A percentile compares a stretch with the other conserved stretches of the same genome.
These are phyloP conservation scores for Helianthus tuberosus DNA, from an alignment of 129 eudicot species.

Conservation along the genomic window DNA sequence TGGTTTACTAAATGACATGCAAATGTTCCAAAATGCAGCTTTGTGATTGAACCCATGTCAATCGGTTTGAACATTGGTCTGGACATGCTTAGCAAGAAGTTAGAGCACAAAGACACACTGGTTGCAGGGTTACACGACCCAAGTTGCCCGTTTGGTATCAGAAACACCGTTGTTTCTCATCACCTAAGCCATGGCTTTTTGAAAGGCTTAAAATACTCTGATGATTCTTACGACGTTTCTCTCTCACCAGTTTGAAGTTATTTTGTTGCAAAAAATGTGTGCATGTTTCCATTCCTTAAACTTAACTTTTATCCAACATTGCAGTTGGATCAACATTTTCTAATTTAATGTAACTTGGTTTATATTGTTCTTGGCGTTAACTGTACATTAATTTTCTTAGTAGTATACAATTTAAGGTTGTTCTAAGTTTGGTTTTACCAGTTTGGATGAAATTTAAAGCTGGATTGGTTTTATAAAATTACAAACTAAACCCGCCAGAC, in stretches of 20 bases:
- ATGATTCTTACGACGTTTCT: conserved; percentile 59
- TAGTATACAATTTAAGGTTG: neutral
- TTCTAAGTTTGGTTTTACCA: neutral
- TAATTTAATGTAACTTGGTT: conserved; percentile 24
- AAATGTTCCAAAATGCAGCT: conserved; percentile 52
- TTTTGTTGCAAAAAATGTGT: neutral
- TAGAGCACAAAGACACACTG: conserved; percentile 22
- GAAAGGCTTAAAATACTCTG: conserved; percentile 65
- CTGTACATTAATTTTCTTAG: conserved; percentile 5
- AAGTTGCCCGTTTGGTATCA: conserved; percentile 50
- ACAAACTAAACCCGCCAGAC: too few species aligned
- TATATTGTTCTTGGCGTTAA: neutral
- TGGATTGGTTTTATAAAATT: too few species aligned
- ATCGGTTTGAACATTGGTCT: conserved; percentile 76
- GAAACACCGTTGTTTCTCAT: conserved; percentile 41
- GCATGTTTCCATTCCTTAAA: neutral
- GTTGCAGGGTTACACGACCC: conserved; percentile 33
- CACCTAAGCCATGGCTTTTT: conserved; percentile 53
- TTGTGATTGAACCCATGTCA: conserved; percentile 63
- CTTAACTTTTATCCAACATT: conserved; percentile 20
- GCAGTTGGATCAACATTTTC: conserved; percentile 4
- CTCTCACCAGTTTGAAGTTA: conserved; percentile 54
- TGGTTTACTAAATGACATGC: neutral
- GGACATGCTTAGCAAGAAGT: conserved; percentile 22
- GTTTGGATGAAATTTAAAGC: too few species aligned